phyloP scores from a whole-genome alignment of 352 stramenopile genomes.

The Globisporangium paddicum region DNA sequence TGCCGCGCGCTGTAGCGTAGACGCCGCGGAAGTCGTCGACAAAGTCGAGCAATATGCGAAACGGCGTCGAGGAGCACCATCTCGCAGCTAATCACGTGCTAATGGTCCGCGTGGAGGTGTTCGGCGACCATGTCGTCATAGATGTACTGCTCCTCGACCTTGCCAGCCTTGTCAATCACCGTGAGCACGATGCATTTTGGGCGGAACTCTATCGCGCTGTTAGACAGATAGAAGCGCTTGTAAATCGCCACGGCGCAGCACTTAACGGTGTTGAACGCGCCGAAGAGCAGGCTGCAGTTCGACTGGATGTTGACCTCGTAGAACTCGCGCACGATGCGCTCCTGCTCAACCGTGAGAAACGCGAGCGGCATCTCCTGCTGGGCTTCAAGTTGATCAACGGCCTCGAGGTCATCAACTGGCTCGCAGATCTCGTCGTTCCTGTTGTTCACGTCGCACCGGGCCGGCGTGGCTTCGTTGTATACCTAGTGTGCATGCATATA shows the following conservation, averaged over 20 bases:
- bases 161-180: slow-evolving; percentile 85
- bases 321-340: slow-evolving; percentile 55
- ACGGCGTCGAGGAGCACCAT: slow-evolving; percentile 86
- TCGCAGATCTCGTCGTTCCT: slow-evolving; percentile 70
- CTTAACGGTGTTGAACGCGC: slow-evolving; percentile 86
- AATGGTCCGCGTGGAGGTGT: slow-evolving; percentile 80
- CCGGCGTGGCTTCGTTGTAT: slow-evolving; percentile 50
- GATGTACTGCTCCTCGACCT: slow-evolving; percentile 90
- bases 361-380: slow-evolving; percentile 48
- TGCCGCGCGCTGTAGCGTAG: slow-evolving; percentile 57
- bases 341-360: slow-evolving; percentile 58
- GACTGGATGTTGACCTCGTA: slow-evolving; percentile 84
- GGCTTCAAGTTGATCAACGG: slow-evolving; percentile 45
- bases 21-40: slow-evolving; percentile 77
- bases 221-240: slow-evolving; percentile 88
- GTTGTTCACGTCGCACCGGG: slow-evolving; percentile 55
- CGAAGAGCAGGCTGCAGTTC: slow-evolving; percentile 82
- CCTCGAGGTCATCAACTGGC: slow-evolving; percentile 24
- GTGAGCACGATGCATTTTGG: slow-evolving; percentile 84
- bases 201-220: slow-evolving; percentile 88
- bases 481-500: too few relatives aligned
- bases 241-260: slow-evolving; percentile 81
- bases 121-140: slow-evolving; percentile 81
- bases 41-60: slow-evolving; percentile 76
- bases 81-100: slow-evolving; percentile 84